These are phyloP conservation scores for Hyparrhenia diplandra DNA, from an alignment of 176 grass and related monocot genomes.

Conservation along the genomic window DNA sequence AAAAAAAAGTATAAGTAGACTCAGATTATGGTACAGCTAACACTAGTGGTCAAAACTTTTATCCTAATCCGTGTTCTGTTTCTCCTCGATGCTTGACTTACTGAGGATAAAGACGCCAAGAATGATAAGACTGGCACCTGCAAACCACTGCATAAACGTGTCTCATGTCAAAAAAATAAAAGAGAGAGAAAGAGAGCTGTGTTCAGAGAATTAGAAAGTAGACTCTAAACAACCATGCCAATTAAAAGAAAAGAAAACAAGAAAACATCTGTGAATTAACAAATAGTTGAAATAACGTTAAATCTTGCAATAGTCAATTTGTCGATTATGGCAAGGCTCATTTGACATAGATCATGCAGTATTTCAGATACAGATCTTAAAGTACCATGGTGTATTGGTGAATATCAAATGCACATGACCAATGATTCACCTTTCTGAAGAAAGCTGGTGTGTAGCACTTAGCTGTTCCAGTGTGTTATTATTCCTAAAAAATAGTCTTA, in stretches of 20 bases:
- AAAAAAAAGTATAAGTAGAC: neutral
- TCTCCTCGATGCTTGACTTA: conserved; percentile 63
- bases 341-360: neutral
- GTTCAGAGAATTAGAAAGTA: neutral
- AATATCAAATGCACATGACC: neutral
- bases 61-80: conserved; percentile 51
- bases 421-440: neutral
- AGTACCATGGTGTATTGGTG: neutral
- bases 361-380: neutral
- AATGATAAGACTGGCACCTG: conserved; percentile 76
- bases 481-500: neutral
- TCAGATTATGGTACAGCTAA: neutral
- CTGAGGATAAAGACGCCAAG: conserved; percentile 88
- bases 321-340: neutral
- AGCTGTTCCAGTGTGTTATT: neutral
- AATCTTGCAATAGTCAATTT: neutral
- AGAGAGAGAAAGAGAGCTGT: neutral
- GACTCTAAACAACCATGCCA: neutral
- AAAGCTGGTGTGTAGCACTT: neutral
- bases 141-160: conserved; percentile 73
- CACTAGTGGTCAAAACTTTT: neutral
- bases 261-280: neutral
- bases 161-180: neutral
- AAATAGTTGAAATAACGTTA: neutral
- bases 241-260: neutral